Evolutionary conservation across 352 stramenopile genomes (phyloP).

Genomic region (Bremia lactucae): DNA sequence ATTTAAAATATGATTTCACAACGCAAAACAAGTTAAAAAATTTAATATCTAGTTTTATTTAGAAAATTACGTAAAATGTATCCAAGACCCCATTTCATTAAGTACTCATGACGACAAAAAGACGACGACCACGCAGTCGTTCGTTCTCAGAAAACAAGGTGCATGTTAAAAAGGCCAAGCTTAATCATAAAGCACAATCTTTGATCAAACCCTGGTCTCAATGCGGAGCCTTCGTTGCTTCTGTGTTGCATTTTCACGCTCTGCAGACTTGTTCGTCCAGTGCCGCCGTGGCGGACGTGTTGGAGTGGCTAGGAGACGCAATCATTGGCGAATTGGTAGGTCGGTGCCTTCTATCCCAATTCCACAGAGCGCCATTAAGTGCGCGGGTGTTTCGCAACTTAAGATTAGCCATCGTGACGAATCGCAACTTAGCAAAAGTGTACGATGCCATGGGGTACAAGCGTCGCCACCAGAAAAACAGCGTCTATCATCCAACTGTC

Average conservation of each 20-base stretch:
- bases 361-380: conserved; percentile 40
- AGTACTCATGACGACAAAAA: no score
- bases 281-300: conserved; percentile 35
- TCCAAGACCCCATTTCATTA: no score
- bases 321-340: conserved; percentile 63
- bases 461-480: neutral
- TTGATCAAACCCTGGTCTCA: neutral
- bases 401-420: conserved; percentile 47
- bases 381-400: conserved; percentile 61
- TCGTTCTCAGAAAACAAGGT: conserved; percentile 8
- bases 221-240: conserved; percentile 1
- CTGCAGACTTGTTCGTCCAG: conserved; percentile 10
- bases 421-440: conserved; percentile 57
- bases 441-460: conserved; percentile 62
- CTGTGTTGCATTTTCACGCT: conserved; percentile 30
- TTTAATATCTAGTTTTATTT: no score
- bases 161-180: conserved; percentile 7
- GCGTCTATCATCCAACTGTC: conserved; percentile 1
- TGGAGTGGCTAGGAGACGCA: conserved; percentile 71
- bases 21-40: no score
- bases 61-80: no score
- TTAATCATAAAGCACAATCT: neutral
- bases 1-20: no score
- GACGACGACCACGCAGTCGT: conserved; percentile 5
- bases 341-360: conserved; percentile 53